Base-by-base conservation (phyloP, 305 asterid species). In the Fraxinus xanthoxyloides region DNA sequence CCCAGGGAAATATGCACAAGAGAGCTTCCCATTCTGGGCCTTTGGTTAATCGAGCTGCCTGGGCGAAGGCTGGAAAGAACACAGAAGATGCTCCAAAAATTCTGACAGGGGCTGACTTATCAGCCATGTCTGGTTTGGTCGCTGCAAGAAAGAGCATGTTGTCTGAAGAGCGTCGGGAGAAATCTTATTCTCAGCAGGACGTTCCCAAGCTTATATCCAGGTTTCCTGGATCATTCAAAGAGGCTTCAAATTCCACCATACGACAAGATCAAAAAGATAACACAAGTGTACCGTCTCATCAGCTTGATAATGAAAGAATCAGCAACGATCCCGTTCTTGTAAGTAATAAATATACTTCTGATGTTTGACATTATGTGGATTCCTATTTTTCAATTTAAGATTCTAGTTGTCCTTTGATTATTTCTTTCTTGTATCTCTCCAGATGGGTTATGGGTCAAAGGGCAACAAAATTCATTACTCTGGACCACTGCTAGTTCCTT, bases 21-120 rank as follows among this genome's bases (percentile, higher is more conserved):
- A 85, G 98, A 81, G 97, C 92, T 74, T 93, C 98, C 34, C 97
- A 95, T 87, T 93, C 98, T 0, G 98, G 98, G 81, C 98, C 98
- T 65, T 82, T 95, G 87, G 93, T 89, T 65, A 92, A 93, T 79
- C 92, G 95, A 78, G 97, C 97, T 40, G 90, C 98, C 83, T 91
- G 97, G 98, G 85, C 91, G 19, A 93, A 91, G 87, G 85, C 94
- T 12, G 95, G 94, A 75, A 93, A 92, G 90, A 90, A 82, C 83
- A 82, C 81, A 46, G 97, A 93, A 87, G 96, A 90, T 21, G 92
- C 91, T 80, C 92, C 95, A 6, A 93, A 88, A 83, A 81, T 85
- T 77, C 89, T 92, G 28, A 89, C 86, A 4, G 88, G 91, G 78
- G 89, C 92, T 0, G 98, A 95, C 73, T 75, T 92, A 84, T 88